A percentile compares a stretch with the other conserved stretches of the same genome.
Evolutionary conservation across 1,139 yeast genomes (phyloP).

Genomic region (Kodamaea ohmeri): DNA sequence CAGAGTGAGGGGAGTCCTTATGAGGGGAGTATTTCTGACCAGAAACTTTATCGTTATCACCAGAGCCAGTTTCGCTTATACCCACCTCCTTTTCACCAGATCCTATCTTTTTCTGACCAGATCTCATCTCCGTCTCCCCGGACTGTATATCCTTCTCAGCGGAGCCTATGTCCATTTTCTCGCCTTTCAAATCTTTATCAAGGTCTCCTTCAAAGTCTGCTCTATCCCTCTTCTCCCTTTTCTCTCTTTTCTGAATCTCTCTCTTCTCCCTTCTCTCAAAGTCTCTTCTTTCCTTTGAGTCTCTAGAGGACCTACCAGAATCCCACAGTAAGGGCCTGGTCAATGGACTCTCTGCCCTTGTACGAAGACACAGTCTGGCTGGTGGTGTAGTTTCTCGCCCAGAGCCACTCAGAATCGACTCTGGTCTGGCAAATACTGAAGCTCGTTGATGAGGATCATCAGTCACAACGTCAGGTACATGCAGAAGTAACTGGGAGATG

Average conservation of each 20-base stretch:
- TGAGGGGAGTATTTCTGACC: too few relatives aligned
- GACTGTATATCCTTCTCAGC: too few relatives aligned
- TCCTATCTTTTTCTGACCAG: too few relatives aligned
- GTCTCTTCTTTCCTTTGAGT: background rate
- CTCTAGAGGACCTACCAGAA: too few relatives aligned
- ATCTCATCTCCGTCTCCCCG: too few relatives aligned
- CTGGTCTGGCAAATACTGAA: background rate
- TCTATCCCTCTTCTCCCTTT: conserved; percentile 1
- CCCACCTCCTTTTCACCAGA: too few relatives aligned
- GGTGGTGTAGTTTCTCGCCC: background rate
- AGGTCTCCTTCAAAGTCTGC: background rate
- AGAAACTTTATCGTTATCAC: too few relatives aligned
- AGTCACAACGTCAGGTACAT: background rate
- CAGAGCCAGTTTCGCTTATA: too few relatives aligned
- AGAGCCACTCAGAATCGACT: background rate
- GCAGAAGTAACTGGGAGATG: background rate
- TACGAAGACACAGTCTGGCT: too few relatives aligned
- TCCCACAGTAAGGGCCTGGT: too few relatives aligned
- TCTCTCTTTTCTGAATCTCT: background rate
- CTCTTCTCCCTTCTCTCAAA: background rate
- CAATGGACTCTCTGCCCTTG: too few relatives aligned
- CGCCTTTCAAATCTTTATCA: background rate
- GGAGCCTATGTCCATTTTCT: background rate
- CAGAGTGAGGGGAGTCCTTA: too few relatives aligned
- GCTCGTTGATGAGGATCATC: background rate